These are phyloP conservation scores for Pontederia crassipes DNA, from an alignment of 176 grass and related monocot species.

Conservation along the genomic window DNA sequence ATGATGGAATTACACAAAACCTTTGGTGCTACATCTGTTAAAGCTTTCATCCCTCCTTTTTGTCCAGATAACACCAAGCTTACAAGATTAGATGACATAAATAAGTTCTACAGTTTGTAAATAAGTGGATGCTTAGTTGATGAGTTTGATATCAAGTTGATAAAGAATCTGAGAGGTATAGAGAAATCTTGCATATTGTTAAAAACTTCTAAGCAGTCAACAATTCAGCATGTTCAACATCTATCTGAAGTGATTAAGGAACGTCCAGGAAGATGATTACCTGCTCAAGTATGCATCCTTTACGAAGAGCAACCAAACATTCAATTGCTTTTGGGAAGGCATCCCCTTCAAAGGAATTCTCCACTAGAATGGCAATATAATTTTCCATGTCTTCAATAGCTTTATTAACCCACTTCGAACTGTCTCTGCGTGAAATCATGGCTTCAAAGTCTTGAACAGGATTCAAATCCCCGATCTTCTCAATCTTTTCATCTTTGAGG, in stretches of 20 bases:
- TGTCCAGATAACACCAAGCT: no score
- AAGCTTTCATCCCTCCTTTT: no score
- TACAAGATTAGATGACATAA: no score
- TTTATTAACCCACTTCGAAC: conserved; percentile 55
- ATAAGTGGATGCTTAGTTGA: no score
- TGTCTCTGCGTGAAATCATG: conserved; percentile 76
- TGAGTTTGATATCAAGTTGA: no score
- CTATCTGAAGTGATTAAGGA: background rate
- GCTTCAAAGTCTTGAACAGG: conserved; percentile 80
- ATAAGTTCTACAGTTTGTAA: no score
- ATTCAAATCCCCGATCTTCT: conserved; percentile 55
- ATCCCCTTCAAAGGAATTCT: conserved; percentile 40
- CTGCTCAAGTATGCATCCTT: conserved; percentile 91
- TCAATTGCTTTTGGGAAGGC: conserved; percentile 56
- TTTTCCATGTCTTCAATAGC: conserved; percentile 72
- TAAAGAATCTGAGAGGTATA: no score
- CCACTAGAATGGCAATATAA: conserved; percentile 39
- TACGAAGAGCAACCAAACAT: conserved; percentile 59
- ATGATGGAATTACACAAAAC: no score
- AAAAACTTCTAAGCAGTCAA: no score
- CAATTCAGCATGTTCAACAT: no score
- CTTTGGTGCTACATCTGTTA: no score
- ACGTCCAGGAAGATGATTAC: conserved; percentile 19
- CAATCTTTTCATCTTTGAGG: conserved; percentile 17
- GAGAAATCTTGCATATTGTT: no score